These are phyloP conservation scores for Cercospora brassicicola DNA, from an alignment of 2,329 filamentous ascomycete species.

Conservation along the genomic window DNA sequence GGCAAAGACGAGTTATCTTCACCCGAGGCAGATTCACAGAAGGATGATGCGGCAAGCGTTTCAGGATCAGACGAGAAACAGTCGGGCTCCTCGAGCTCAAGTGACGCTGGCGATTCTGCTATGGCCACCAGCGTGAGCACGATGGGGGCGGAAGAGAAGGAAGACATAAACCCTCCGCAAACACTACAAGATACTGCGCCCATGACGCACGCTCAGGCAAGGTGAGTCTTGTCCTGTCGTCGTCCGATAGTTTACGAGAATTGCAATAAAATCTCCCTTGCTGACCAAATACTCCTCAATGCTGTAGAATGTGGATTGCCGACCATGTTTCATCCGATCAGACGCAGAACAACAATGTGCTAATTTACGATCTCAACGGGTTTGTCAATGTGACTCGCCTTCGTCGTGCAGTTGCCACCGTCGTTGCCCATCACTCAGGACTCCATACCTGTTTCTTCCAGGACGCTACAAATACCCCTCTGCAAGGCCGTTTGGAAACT, in stretches of 20 bases:
- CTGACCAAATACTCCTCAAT: slow-evolving; percentile 9
- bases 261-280: neutral
- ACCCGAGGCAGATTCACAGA: neutral
- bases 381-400: slow-evolving; percentile 20
- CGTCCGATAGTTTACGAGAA: slow-evolving; percentile 3
- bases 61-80: neutral
- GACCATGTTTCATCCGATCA: slow-evolving; percentile 21
- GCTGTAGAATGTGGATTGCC: slow-evolving; percentile 21
- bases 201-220: slow-evolving; percentile 26
- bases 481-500: slow-evolving; percentile 21
- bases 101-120: slow-evolving; percentile 12
- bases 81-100: slow-evolving; percentile 4
- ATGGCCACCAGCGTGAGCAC: slow-evolving; percentile 19
- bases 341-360: slow-evolving; percentile 22
- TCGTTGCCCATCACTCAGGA: slow-evolving; percentile 21
- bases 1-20: neutral
- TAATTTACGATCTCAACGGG: slow-evolving; percentile 19
- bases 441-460: slow-evolving; percentile 25
- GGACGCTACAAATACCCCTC: slow-evolving; percentile 18
- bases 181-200: slow-evolving; percentile 18
- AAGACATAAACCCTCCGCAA: slow-evolving; percentile 2
- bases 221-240: slow-evolving; percentile 24
- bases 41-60: neutral
- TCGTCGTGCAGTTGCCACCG: slow-evolving; percentile 16
- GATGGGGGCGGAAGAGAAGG: slow-evolving; percentile 4